Conservation (phyloP, 176 grass and related monocot genomes). For the Dendrocalamus sinicus region DNA sequence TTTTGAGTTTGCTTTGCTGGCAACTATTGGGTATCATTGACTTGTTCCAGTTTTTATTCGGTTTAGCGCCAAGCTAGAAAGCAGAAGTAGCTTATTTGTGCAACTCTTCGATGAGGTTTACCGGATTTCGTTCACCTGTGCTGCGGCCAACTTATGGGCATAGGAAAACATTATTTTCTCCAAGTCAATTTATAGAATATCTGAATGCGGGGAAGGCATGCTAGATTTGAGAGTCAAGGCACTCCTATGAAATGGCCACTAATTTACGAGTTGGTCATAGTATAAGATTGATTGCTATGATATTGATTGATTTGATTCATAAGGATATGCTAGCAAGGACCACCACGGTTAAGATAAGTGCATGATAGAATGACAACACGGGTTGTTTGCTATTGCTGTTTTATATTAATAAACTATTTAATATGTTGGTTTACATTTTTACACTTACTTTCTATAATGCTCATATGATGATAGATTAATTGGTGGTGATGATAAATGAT, state of each 20-base stretch:
- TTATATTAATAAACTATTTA: too few relatives aligned
- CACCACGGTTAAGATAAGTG: too few relatives aligned
- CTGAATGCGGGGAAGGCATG: not conserved
- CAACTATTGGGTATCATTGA: not conserved
- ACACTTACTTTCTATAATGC: too few relatives aligned
- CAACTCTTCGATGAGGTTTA: not conserved
- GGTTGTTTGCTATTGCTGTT: too few relatives aligned
- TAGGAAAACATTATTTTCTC: not conserved
- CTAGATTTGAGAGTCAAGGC: not conserved
- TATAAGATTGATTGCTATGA: not conserved
- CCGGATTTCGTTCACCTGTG: not conserved
- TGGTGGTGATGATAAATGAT: too few relatives aligned
- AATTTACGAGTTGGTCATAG: not conserved
- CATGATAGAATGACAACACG: too few relatives aligned
- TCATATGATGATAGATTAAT: too few relatives aligned
- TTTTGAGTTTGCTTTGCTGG: not conserved
- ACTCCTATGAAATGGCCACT: not conserved
- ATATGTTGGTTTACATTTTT: too few relatives aligned
- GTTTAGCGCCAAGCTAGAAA: conserved; percentile 14
- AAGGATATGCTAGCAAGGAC: conserved; percentile 2
- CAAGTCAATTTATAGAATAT: not conserved
- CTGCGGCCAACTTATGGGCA: not conserved
- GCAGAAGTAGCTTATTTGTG: not conserved
- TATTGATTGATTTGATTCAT: not conserved
- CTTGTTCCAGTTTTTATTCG: not conserved